Conservation (phyloP, 108 stramenopile genomes). For the Hondaea fermentalgiana region DNA sequence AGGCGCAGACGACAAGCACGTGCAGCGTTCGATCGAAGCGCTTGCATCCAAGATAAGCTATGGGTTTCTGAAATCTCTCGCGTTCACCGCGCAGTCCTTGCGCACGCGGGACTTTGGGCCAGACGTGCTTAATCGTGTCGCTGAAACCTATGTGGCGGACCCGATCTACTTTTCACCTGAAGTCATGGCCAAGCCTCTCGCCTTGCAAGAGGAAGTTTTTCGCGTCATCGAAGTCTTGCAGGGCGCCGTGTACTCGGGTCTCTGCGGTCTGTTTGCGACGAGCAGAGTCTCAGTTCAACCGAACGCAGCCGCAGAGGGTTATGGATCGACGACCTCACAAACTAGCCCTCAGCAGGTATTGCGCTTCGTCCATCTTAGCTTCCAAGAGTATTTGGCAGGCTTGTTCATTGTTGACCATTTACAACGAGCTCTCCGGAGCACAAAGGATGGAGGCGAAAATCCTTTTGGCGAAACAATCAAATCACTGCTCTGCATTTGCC, state of each 20-base stretch:
- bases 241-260: not conserved
- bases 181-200: not conserved
- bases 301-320: not conserved
- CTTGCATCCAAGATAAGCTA: not conserved
- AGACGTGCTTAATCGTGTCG: not conserved
- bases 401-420: not conserved
- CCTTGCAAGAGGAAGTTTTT: not conserved
- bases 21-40: not conserved
- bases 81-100: not conserved
- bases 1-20: not conserved
- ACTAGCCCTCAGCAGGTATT: not conserved
- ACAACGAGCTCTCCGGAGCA: not conserved
- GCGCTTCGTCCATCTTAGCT: conserved; percentile 12
- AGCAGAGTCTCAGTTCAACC: not conserved
- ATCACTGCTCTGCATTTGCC: not conserved
- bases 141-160: not conserved
- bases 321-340: not conserved
- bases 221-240: not conserved
- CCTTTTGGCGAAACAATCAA: not conserved
- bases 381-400: not conserved
- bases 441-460: no score
- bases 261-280: not conserved
- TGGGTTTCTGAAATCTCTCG: not conserved
- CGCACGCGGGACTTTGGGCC: not conserved
- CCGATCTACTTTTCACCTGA: not conserved